Percentiles rank a stretch among this genome's conserved stretches.
phyloP scores from a whole-genome alignment of 2,329 filamentous ascomycete species.

The Stylonectria norvegica region DNA sequence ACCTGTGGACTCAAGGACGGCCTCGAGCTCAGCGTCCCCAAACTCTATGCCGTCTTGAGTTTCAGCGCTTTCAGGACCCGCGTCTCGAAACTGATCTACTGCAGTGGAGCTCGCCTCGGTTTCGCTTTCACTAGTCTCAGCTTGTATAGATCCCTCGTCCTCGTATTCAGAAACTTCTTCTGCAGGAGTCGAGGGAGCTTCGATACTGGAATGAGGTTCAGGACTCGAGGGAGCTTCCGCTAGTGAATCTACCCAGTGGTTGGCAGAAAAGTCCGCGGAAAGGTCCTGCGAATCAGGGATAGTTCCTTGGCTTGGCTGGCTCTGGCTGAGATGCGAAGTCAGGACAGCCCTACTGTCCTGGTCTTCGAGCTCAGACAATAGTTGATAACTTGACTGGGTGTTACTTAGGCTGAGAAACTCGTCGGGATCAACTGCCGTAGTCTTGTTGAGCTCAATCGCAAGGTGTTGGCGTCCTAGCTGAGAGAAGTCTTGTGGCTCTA shows the following conservation, averaged over 20 bases:
- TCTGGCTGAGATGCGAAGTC: constrained; percentile 31
- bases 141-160: too few species aligned
- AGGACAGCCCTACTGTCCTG: constrained; percentile 32
- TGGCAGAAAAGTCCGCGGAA: constrained; percentile 24
- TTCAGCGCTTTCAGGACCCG: constrained; percentile 3
- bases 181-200: too few species aligned
- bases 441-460: constrained; percentile 30
- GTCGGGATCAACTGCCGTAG: constrained; percentile 31
- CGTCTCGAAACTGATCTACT: too few species aligned
- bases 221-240: too few species aligned
- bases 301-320: constrained; percentile 34
- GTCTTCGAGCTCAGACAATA: constrained; percentile 34
- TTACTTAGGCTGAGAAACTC: constrained; percentile 35
- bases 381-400: constrained; percentile 28
- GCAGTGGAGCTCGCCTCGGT: too few species aligned
- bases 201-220: too few species aligned
- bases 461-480: constrained; percentile 16
- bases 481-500: constrained; percentile 9
- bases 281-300: constrained; percentile 45
- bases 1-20: too few species aligned
- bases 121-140: too few species aligned
- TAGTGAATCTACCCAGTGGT: too few species aligned
- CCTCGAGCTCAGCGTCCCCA: background rate
- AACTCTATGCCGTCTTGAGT: constrained; percentile 1
- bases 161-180: too few species aligned